These are phyloP conservation scores for Neopestalotiopsis rosae DNA, from an alignment of 2,329 filamentous ascomycete genomes.

Conservation along the genomic window DNA sequence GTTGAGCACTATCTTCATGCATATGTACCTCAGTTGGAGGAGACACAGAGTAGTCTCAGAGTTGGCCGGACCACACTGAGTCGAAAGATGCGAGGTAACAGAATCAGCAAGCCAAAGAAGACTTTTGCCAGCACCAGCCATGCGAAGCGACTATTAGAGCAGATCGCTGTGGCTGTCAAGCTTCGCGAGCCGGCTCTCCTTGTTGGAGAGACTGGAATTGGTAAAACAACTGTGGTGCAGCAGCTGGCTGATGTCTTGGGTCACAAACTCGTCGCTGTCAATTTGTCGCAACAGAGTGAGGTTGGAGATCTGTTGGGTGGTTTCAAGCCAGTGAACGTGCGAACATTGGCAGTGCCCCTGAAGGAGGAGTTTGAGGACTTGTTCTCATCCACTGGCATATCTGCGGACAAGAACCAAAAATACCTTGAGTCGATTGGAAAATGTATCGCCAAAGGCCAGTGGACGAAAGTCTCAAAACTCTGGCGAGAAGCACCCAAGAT, in stretches of 20 bases:
- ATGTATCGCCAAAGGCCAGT: constrained; percentile 80
- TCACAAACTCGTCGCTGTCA: constrained; percentile 88
- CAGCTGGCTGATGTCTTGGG: constrained; percentile 85
- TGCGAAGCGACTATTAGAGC: constrained; percentile 83
- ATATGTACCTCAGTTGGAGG: constrained; percentile 73
- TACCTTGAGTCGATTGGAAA: constrained; percentile 84
- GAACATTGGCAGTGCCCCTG: constrained; percentile 84
- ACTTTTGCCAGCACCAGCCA: constrained; percentile 90
- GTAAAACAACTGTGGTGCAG: constrained; percentile 96
- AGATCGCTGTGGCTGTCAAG: constrained; percentile 82
- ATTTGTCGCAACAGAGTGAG: constrained; percentile 97
- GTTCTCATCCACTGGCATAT: constrained; percentile 85
- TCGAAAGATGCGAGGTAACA: constrained; percentile 59
- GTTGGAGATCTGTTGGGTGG: constrained; percentile 94
- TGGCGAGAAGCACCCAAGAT: constrained; percentile 91
- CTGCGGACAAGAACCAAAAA: constrained; percentile 82
- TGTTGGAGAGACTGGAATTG: constrained; percentile 98
- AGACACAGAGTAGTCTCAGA: constrained; percentile 60
- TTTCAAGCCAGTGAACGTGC: constrained; percentile 93
- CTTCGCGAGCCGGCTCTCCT: constrained; percentile 88
- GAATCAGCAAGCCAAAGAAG: constrained; percentile 57
- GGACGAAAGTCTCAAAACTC: constrained; percentile 82
- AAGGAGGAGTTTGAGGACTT: constrained; percentile 94
- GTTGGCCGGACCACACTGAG: constrained; percentile 71
- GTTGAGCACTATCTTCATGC: constrained; percentile 77